These are phyloP conservation scores for Citrus maxima DNA, from an alignment of 345 rosid species.

Conservation along the genomic window DNA sequence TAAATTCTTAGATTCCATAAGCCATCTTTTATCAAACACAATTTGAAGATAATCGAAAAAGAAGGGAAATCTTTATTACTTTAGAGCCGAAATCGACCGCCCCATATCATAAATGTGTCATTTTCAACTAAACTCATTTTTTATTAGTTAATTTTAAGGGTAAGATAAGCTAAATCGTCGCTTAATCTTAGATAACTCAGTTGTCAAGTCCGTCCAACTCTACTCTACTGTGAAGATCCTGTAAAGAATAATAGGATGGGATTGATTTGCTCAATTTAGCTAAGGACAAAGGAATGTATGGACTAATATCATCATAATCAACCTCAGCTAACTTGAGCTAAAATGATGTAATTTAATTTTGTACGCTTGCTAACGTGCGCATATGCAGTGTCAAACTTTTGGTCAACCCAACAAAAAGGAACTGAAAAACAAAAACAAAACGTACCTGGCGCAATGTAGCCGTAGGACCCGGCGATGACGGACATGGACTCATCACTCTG, in stretches of 20 bases:
- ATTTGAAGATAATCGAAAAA: not conserved
- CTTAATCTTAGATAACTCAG: not conserved
- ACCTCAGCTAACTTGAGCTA: no score
- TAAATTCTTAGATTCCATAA: no score
- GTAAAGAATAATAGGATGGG: not conserved
- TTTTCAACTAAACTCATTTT: not conserved
- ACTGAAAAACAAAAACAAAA: not conserved
- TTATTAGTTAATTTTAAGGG: not conserved
- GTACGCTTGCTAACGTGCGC: not conserved
- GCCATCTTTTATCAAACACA: not conserved
- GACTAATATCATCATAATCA: no score
- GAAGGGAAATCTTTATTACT: not conserved
- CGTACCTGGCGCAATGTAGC: constrained; percentile 98
- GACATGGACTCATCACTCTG: constrained; percentile 95
- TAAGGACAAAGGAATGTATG: not conserved
- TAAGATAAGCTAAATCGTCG: not conserved
- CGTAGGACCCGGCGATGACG: constrained; percentile 98
- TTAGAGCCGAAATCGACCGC: not conserved
- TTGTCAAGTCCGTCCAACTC: not conserved
- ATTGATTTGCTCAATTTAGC: not conserved
- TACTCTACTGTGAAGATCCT: not conserved
- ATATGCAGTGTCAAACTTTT: not conserved
- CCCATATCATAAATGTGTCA: not conserved
- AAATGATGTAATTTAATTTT: no score
- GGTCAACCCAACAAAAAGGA: constrained; percentile 18